phyloP scores from a whole-genome alignment of 1,284 basidiomycete species.

The Crepidotus sp. region DNA sequence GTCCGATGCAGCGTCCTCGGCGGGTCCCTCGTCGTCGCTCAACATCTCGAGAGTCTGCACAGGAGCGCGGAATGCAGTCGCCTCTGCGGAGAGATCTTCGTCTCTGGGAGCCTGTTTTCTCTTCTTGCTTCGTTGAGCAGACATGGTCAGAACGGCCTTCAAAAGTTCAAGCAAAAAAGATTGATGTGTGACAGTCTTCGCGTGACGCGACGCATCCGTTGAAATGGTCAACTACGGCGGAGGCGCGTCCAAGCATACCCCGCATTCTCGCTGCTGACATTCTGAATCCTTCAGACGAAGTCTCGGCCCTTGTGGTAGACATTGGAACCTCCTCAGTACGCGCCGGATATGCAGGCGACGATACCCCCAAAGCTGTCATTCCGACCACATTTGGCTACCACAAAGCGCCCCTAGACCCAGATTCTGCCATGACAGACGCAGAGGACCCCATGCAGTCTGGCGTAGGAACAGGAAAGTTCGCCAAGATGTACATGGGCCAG shows the following conservation, averaged over 20 bases:
- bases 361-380: constrained; percentile 87
- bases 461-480: constrained; percentile 30
- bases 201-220: constrained; percentile 4
- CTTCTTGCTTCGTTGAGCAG: constrained; percentile 38
- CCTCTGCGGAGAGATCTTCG: constrained; percentile 21
- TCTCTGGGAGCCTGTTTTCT: constrained; percentile 41
- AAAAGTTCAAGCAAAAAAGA: constrained; percentile 8
- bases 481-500: constrained; percentile 81
- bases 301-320: constrained; percentile 92
- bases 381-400: constrained; percentile 85
- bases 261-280: constrained; percentile 5
- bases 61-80: constrained; percentile 33
- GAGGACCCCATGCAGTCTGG: constrained; percentile 24
- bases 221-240: constrained; percentile 67
- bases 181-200: constrained; percentile 1
- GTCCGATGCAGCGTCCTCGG: constrained; percentile 40
- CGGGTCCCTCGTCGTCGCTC: constrained; percentile 58
- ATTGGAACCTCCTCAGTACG: constrained; percentile 86
- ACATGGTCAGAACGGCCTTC: constrained; percentile 24
- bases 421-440: constrained; percentile 51
- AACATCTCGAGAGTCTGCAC: constrained; percentile 47
- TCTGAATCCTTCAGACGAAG: constrained; percentile 57
- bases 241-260: constrained; percentile 34
- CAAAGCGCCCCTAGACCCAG: constrained; percentile 34
- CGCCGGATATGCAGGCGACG: constrained; percentile 96